Percentiles rank a stretch among this genome's conserved stretches.
Conservation (phyloP, 2,329 filamentous ascomycete genomes). For the Botrytis aclada region DNA sequence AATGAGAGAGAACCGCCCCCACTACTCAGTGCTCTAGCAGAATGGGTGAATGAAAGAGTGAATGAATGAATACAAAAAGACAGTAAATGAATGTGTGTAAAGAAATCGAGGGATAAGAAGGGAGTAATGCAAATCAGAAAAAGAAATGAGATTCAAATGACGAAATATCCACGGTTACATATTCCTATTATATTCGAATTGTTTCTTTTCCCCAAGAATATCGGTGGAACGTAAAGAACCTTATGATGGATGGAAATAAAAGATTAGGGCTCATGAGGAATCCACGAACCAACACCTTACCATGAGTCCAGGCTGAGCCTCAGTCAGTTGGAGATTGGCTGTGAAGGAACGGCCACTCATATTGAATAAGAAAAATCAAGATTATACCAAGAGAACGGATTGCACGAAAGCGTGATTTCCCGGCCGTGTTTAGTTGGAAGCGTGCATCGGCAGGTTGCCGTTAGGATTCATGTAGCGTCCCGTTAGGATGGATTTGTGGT, state of each 20-base stretch:
- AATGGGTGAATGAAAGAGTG: not conserved
- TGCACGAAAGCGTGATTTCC: not conserved
- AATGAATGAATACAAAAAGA: not conserved
- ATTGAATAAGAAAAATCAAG: not conserved
- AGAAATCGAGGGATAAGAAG: not conserved
- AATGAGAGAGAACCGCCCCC: not conserved
- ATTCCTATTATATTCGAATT: not conserved
- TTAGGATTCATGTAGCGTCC: conserved; percentile 12
- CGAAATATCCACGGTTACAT: not conserved
- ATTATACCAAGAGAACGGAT: not conserved
- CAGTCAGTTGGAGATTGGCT: not conserved
- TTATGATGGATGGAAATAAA: not conserved
- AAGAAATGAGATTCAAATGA: not conserved
- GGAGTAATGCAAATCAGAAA: not conserved
- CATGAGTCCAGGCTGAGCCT: not conserved
- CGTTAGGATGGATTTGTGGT: conserved; percentile 17
- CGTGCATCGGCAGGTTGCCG: conserved; percentile 1
- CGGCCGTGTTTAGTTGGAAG: not conserved
- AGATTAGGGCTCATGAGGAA: not conserved
- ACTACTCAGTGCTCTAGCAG: not conserved
- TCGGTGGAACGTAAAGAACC: not conserved
- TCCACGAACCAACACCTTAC: not conserved
- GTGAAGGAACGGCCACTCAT: not conserved
- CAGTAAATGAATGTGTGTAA: not conserved
- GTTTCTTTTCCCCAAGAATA: not conserved